Evolutionary conservation across 2,329 filamentous ascomycete genomes (phyloP), one percentile per base, ranked within the genome.

Genomic region (Cytospora mali): DNA sequence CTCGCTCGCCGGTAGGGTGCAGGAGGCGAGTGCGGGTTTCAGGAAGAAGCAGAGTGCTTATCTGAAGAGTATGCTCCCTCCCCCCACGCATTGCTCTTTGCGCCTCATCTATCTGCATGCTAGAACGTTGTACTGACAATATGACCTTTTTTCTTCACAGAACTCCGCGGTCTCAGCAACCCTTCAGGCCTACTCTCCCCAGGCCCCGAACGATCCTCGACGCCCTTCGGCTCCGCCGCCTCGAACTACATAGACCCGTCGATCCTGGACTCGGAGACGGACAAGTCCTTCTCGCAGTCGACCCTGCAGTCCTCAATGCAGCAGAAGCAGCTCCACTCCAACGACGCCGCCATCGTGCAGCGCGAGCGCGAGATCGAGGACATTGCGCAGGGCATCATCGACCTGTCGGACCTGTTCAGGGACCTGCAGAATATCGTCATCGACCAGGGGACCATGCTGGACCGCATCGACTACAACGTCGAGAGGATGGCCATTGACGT

Each of bases 41-140:
- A 86, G 95, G 71, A 99, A 98, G 83, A 98, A 97, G 80, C 95
- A 99, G 80, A 94, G 93, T 73, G 90, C 89, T 57, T 99, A 99
- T 77, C 78, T 99, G 58, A 97, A 96, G 78, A 97, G 93, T 96
- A 81, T 63, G 77, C 69, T 18, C 21, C 16, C 21, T 9, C 4
- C 4, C 48, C n/a, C n/a, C n/a, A n/a, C n/a, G 4, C 23, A 25
- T 14, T 7, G 16, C 33, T 21, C 7, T 13, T 14, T 33, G n/a
- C 16, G 4, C 28, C 16, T 14, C 27, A 31, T 23, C 21, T 13
- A 1, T 16, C 23, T n/a, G n/a, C 33, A 14, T 49, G n/a, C n/a
- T n/a, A n/a, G n/a, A n/a, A n/a, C n/a, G n/a, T n/a, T n/a, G n/a
- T n/a, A 18, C 21, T 18, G 51, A 53, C 56, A 69, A 74, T 57